Conservation (phyloP, 1,284 basidiomycete genomes). For the Ceratobasidium sp. region DNA sequence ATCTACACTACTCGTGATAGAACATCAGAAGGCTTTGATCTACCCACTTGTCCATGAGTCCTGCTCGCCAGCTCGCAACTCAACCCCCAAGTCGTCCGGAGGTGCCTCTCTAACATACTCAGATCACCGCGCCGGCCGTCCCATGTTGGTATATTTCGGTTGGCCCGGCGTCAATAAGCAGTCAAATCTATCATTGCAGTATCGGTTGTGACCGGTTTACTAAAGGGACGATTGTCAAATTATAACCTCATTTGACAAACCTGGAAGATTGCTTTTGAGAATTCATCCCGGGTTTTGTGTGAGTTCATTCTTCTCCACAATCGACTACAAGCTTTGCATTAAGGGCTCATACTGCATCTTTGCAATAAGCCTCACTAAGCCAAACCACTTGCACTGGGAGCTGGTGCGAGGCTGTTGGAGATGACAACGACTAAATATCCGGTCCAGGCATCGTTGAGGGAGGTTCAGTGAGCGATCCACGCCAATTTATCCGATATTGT, state of each 20-base stretch:
- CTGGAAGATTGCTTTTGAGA: slow-evolving; percentile 2
- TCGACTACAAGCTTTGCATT: no score
- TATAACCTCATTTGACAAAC: neutral
- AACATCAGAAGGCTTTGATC: no score
- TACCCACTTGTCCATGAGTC: no score
- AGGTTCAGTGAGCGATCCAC: neutral
- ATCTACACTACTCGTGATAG: no score
- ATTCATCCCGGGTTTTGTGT: neutral
- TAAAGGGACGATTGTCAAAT: slow-evolving; percentile 7
- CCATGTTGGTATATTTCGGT: no score
- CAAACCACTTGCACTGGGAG: neutral
- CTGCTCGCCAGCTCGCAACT: no score
- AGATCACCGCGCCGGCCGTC: no score
- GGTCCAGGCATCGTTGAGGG: neutral
- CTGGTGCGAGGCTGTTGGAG: neutral
- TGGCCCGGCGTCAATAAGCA: no score
- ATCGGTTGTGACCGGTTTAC: slow-evolving; percentile 11
- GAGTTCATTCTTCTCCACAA: neutral
- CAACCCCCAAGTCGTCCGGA: no score
- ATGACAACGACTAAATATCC: neutral
- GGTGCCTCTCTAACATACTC: no score
- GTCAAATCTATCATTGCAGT: neutral
- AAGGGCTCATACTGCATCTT: no score
- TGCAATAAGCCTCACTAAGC: neutral
- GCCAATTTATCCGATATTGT: neutral